Base-by-base conservation (phyloP, 768 basidiomycete genomes). In the Strobilomyces dryophilus region DNA sequence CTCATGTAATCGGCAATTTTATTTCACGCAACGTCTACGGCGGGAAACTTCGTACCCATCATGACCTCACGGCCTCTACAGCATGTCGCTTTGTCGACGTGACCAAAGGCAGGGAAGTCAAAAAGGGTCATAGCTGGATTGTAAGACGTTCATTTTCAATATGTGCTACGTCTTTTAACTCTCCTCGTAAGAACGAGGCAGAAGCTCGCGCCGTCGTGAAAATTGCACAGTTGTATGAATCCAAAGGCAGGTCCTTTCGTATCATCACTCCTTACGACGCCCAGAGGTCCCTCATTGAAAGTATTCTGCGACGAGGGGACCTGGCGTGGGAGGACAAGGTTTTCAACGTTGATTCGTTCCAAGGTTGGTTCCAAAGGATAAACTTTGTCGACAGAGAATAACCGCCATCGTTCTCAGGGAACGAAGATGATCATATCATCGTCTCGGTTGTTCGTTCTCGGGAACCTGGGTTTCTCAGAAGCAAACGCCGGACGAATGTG, bases 261-360 rank as follows among this genome's bases (percentile, higher is more conserved):
- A 80, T 92, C 48, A 85, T 93, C 45, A 90, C 86, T 6, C 90
- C 89, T 0, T 92, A 92, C 72, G 87, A 87, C 61, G 81, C 74
- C 1, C 90, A 92, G 63, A 72, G 86, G 15, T 75, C 63, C 48
- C 52, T 60, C 14, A 78, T 92, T 61, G 87, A 91, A 66, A 61
- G 65, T 1, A 59, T 55, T 6, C 79, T 92, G 66, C 76, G 81
- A 60, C 39, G 45, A 1, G 70, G 65, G 14, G 70, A 69, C 0
- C 62, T 92, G 6, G 34, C 66, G 0, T 86, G 82, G 83, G 67
- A 76, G 37, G 79, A 89, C 63, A 90, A 76, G 51, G 80, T 80
- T 29, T 89, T 87, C 71, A 88, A 87, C 58, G 81, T 90, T 9
- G 89, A 90, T 64, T 81, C 84, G 4, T 90, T 89, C 62, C 88